A percentile compares a stretch with the other conserved stretches of the same genome.
phyloP scores from a whole-genome alignment of 116 monocot species.

The Dioscorea cayenensis region DNA sequence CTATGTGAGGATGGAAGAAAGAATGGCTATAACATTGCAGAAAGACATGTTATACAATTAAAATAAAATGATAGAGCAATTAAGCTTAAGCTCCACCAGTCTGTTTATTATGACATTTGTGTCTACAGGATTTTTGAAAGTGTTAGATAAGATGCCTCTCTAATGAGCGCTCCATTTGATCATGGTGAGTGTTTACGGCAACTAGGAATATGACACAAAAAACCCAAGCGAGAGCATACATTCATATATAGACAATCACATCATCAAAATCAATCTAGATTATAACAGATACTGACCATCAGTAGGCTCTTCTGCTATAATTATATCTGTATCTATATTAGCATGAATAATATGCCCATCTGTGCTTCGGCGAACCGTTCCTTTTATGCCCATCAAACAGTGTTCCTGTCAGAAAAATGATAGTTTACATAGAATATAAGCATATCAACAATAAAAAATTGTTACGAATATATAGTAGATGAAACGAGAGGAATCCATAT shows the following conservation, averaged over 20 bases:
- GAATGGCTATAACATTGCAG: no score
- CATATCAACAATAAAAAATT: not conserved
- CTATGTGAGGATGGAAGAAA: no score
- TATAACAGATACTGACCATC: slow-evolving; percentile 57
- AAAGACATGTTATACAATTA: no score
- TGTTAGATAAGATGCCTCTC: no score
- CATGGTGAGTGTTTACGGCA: no score
- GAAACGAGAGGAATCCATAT: not conserved
- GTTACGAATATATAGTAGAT: not conserved
- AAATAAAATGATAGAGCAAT: no score
- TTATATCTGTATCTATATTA: slow-evolving; percentile 98
- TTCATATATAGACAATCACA: not conserved
- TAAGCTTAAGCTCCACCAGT: no score
- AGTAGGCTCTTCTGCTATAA: slow-evolving; percentile 94
- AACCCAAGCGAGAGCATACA: no score
- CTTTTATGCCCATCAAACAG: slow-evolving; percentile 99
- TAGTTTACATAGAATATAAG: slow-evolving; percentile 1
- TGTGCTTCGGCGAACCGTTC: slow-evolving; percentile 98
- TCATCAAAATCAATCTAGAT: not conserved
- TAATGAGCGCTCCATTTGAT: no score
- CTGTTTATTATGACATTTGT: no score
- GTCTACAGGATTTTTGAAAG: no score
- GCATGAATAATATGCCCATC: slow-evolving; percentile 99
- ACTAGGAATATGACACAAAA: no score
- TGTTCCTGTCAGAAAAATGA: slow-evolving; percentile 60